Percentiles rank a stretch among this genome's conserved stretches.
These are phyloP conservation scores for Eutypella sp. DNA, from an alignment of 2,329 filamentous ascomycete genomes.

Conservation along the genomic window DNA sequence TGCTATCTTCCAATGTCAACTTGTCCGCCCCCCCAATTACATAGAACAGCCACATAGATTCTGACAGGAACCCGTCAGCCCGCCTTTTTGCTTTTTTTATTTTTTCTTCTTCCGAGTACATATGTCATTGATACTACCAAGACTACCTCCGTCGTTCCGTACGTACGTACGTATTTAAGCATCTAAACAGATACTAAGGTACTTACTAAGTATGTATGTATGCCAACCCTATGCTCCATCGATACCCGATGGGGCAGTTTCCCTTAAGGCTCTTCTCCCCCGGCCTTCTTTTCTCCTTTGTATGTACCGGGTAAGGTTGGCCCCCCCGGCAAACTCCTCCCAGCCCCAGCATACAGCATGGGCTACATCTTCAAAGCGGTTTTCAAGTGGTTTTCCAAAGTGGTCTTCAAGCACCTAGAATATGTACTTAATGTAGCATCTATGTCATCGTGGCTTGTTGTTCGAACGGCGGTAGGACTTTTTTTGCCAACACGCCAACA, in stretches of 20 bases:
- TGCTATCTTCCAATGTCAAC: too few relatives aligned
- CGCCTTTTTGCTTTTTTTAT: neutral
- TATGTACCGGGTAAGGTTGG: too few relatives aligned
- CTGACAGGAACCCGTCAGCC: neutral
- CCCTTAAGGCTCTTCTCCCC: neutral
- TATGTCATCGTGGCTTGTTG: neutral
- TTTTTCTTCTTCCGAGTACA: neutral
- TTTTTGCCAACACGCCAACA: neutral
- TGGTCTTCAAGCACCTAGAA: too few relatives aligned
- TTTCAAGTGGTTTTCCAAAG: too few relatives aligned
- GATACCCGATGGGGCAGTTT: neutral
- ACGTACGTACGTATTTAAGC: neutral
- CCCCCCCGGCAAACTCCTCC: too few relatives aligned
- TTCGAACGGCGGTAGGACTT: neutral
- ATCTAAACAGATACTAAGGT: too few relatives aligned
- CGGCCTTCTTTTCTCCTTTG: neutral
- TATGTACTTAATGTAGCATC: too few relatives aligned
- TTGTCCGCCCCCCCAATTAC: too few relatives aligned
- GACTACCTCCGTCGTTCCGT: too few relatives aligned
- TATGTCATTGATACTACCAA: neutral
- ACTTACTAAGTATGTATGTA: too few relatives aligned
- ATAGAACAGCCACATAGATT: neutral
- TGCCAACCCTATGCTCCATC: neutral
- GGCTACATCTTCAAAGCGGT: too few relatives aligned
- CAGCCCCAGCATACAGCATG: too few relatives aligned